Base-by-base conservation (phyloP, 768 basidiomycete genomes). In the Amanita rimosa region DNA sequence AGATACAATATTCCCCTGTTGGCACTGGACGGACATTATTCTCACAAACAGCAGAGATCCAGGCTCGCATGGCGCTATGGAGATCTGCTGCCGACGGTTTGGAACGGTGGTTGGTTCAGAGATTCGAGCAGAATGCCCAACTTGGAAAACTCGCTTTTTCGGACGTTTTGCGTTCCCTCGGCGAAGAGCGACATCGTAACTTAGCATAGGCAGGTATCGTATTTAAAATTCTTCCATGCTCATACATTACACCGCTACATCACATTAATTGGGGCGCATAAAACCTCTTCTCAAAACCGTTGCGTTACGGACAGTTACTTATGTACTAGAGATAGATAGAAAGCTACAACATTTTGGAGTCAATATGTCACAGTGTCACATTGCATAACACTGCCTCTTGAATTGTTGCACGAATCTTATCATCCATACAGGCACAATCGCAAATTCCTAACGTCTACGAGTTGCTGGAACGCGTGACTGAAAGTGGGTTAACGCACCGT, bases 121-220 rank as follows among this genome's bases (percentile, higher is more conserved):
- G 92, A 50, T 96, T 97, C 56, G 84, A 88, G 64, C 83, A 90
- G 62, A 97, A 97, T 60, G 94, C 94, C 2, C 85, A 85, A 43
- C 67, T 85, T 29, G 94, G 94, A 46, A 89, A 92, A 64, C 67
- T 83, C 46, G 94, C 85, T 19, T 94, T 97, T 64, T 87, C 90
- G 38, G 87, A 91, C 59, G 92, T 97, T 26, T 65, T 96, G 54
- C 72, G 83, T 57, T 75, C 75, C 53, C 62, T 94, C 61, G 82
- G 83, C 81, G 85, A 90, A 57, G 71, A 82, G 59, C 75, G 83
- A 53, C 78, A 85, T 56, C 39, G 41, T 22, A 40, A 35, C 16
- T 9, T 39, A 13, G 40, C 24, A 43, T 49, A 49, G 40, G 21
- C 16, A 9, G 22, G 6, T 21, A 31, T 45, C 16, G 4, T 33